Conservation (phyloP, 345 rosid genomes). For the Corchorus olitorius region DNA sequence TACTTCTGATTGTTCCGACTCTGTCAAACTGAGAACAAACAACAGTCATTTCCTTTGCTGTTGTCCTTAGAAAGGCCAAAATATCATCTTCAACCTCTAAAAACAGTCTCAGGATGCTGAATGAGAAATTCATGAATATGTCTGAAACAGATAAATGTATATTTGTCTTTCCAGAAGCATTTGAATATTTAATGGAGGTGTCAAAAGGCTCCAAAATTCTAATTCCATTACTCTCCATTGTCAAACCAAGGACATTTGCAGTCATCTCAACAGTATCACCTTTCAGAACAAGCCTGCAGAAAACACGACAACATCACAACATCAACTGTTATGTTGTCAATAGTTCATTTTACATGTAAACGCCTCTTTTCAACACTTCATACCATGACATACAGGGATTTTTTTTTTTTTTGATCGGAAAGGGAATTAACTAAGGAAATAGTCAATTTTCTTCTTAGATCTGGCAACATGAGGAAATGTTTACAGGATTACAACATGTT, state of each 20-base stretch:
- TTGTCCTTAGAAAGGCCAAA: slow-evolving; percentile 80
- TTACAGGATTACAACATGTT: neutral
- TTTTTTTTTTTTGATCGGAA: too few species aligned
- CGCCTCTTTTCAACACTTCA: neutral
- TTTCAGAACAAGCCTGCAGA: slow-evolving; percentile 69
- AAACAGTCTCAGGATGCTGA: slow-evolving; percentile 90
- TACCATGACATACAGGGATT: neutral
- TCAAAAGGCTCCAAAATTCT: slow-evolving; percentile 97
- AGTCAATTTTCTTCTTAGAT: too few species aligned
- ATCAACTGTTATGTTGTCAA: slow-evolving; percentile 20
- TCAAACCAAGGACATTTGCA: slow-evolving; percentile 80
- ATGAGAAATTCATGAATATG: slow-evolving; percentile 92
- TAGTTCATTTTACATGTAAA: slow-evolving; percentile 17
- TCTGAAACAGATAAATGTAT: slow-evolving; percentile 76
- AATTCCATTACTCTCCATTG: slow-evolving; percentile 96
- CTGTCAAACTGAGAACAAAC: slow-evolving; percentile 90
- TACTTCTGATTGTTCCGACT: slow-evolving; percentile 83
- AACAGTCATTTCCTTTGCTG: slow-evolving; percentile 82
- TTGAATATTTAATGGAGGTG: slow-evolving; percentile 70
- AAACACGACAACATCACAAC: slow-evolving; percentile 22
- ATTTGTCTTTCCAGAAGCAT: slow-evolving; percentile 88
- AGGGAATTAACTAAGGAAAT: neutral
- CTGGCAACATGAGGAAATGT: neutral
- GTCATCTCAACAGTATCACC: slow-evolving; percentile 77
- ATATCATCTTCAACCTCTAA: slow-evolving; percentile 95